phyloP scores from a whole-genome alignment of 345 rosid species.

The Corchorus capsularis region DNA sequence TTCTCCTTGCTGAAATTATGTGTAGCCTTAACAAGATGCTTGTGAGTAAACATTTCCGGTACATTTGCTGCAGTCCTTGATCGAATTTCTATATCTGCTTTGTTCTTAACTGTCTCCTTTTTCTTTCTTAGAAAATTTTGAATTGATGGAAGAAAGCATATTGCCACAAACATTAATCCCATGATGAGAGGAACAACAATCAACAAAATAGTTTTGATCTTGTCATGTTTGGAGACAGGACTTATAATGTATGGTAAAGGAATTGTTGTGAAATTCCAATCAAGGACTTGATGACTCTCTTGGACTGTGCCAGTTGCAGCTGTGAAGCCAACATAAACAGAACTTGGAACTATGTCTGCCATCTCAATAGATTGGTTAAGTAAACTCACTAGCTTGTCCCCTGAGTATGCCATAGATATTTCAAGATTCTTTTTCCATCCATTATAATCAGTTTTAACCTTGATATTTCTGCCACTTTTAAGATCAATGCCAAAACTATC shows the following conservation, averaged over 20 bases:
- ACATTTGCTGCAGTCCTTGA: slow-evolving; percentile 38
- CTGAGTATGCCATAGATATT: slow-evolving; percentile 36
- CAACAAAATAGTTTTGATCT: slow-evolving; percentile 8
- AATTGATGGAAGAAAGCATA: slow-evolving; percentile 2
- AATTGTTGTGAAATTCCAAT: slow-evolving; percentile 28
- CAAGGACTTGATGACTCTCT: slow-evolving; percentile 35
- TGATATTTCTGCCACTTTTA: slow-evolving; percentile 40
- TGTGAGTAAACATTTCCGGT: slow-evolving; percentile 36
- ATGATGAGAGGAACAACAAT: slow-evolving; percentile 21
- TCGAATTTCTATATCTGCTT: slow-evolving; percentile 30
- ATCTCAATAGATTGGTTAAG: slow-evolving; percentile 38
- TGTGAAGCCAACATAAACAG: slow-evolving; percentile 41
- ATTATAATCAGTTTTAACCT: slow-evolving; percentile 26
- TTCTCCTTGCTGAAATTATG: slow-evolving; percentile 40
- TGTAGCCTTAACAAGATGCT: slow-evolving; percentile 42
- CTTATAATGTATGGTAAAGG: slow-evolving; percentile 5
- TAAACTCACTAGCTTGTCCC: slow-evolving; percentile 25
- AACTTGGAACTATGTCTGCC: slow-evolving; percentile 26
- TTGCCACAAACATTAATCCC: slow-evolving; percentile 6
- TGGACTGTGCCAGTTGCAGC: slow-evolving; percentile 35
- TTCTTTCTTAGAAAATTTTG: slow-evolving; percentile 5
- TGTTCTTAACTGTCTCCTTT: slow-evolving; percentile 14
- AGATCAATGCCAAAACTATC: slow-evolving; percentile 35
- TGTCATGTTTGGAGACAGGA: not conserved
- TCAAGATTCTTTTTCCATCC: slow-evolving; percentile 21